Percentiles rank a stretch among this genome's conserved stretches.
These are phyloP conservation scores for Seiridium cupressi DNA, from an alignment of 2,329 filamentous ascomycete genomes.

Conservation along the genomic window DNA sequence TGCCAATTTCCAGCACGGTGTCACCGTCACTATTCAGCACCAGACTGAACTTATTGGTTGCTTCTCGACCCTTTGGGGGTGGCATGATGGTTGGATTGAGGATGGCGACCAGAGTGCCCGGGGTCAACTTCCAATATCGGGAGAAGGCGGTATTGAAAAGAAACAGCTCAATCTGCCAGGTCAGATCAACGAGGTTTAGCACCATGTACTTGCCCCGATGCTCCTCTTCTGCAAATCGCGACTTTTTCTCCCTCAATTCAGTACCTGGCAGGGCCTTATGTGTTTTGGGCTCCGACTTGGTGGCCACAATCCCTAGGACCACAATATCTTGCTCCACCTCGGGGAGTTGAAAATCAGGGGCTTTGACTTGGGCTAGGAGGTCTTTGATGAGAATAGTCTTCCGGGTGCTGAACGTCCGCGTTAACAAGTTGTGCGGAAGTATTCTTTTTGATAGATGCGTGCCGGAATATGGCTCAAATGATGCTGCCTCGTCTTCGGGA, in stretches of 20 bases:
- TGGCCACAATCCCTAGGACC: conserved; percentile 81
- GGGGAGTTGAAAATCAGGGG: conserved; percentile 78
- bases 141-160: conserved; percentile 90
- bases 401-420: conserved; percentile 75
- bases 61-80: conserved; percentile 69
- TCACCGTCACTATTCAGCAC: conserved; percentile 85
- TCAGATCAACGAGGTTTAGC: conserved; percentile 80
- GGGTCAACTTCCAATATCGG: conserved; percentile 88
- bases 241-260: conserved; percentile 41
- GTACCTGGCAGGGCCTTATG: conserved; percentile 46
- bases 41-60: conserved; percentile 82
- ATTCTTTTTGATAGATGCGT: conserved; percentile 81
- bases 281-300: conserved; percentile 76
- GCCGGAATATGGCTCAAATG: conserved; percentile 84
- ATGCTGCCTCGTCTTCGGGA: conserved; percentile 50
- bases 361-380: conserved; percentile 76
- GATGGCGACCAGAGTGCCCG: conserved; percentile 89
- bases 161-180: conserved; percentile 88
- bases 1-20: conserved; percentile 85
- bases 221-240: conserved; percentile 41
- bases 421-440: conserved; percentile 76
- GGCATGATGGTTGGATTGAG: conserved; percentile 91
- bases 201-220: conserved; percentile 86
- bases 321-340: conserved; percentile 85
- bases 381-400: conserved; percentile 77